Base-by-base conservation (phyloP, 495 filamentous ascomycete species). In the Friedmanniomyces simplex region DNA sequence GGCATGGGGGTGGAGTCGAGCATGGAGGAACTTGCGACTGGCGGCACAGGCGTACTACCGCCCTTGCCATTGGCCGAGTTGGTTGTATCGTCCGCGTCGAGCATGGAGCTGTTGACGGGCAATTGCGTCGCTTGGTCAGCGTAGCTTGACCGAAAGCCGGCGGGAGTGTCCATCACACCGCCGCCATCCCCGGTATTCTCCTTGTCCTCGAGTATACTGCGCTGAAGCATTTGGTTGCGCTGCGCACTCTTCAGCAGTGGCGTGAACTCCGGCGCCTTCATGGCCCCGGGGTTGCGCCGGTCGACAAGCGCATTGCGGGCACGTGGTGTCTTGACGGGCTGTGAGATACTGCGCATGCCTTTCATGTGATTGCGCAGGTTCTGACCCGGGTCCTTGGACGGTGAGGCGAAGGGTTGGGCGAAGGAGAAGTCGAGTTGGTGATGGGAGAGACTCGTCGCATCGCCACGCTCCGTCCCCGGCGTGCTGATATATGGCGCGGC, bases 181-280 rank as follows among this genome's bases (percentile, higher is more conserved):
- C 76, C 77, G 54, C 70, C 77, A 55, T 62, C 76, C 16, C 45
- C 55, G 26, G 52, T 36, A 22, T 66, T 63, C 37, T 62, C 54
- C 39, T 67, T 62, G 6, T 60, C 63, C 68, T 67, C 81, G 74
- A 74, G 79, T 67, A 73, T 74, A 45, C 74, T 74, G 59, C 68
- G 66, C 65, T 79, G 80, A 47, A 79, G 77, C 49, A 85, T 73
- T 34, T 83, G 77, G 64, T 91, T 91, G 53, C 82, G 82, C 18
- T 88, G 88, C 14, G 89, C 90, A 56, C 86, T 95, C 73, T 89
- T 91, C 67, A 98, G 80, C 54, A 98, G 71, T 0, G 93, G 93
- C 1, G 93, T 98, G 67, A 98, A 98, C 60, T 98, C 94, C 21
- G 59, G 56, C 47, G 79, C 80, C 50, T 82, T 84, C 14, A 74